Percentiles rank a stretch among this genome's conserved stretches.
Evolutionary conservation across 352 stramenopile genomes (phyloP).

Genomic region (Phytopythium vexans): DNA sequence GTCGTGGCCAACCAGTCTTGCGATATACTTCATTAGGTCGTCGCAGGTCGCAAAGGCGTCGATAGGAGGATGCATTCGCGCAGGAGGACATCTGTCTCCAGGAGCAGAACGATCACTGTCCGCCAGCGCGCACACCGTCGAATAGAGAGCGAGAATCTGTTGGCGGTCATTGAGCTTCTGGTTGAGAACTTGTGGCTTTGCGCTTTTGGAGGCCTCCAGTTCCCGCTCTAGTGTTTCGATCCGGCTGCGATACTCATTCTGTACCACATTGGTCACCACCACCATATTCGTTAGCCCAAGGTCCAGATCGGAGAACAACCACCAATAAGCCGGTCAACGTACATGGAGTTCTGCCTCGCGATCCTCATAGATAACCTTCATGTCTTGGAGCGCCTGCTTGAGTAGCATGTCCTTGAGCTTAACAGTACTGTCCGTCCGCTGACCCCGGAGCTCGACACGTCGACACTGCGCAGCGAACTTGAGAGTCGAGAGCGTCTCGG

Average conservation of each 20-base stretch:
- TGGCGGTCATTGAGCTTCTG: neutral
- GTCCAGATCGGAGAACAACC: neutral
- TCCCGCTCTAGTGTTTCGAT: constrained; percentile 33
- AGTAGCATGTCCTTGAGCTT: constrained; percentile 31
- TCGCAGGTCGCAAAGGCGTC: constrained; percentile 26
- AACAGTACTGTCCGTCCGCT: constrained; percentile 8
- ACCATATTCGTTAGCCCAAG: neutral
- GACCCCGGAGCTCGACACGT: constrained; percentile 36
- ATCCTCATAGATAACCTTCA: constrained; percentile 49
- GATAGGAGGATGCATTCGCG: constrained; percentile 17
- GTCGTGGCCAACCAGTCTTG: too few relatives aligned
- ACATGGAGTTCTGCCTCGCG: constrained; percentile 44
- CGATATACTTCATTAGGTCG: constrained; percentile 27
- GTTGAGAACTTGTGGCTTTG: neutral
- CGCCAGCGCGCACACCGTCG: constrained; percentile 45
- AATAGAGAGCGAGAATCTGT: constrained; percentile 29
- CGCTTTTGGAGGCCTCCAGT: constrained; percentile 15
- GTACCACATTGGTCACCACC: neutral
- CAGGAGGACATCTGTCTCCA: neutral
- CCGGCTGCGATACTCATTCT: constrained; percentile 36
- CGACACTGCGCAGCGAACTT: constrained; percentile 75
- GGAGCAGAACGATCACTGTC: constrained; percentile 12
- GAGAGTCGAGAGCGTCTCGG: constrained; percentile 67
- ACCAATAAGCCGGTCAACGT: constrained; percentile 9
- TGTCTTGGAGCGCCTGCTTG: constrained; percentile 43